These are phyloP conservation scores for Pelagomonas calceolata DNA, from an alignment of 108 stramenopile species.

Conservation along the genomic window DNA sequence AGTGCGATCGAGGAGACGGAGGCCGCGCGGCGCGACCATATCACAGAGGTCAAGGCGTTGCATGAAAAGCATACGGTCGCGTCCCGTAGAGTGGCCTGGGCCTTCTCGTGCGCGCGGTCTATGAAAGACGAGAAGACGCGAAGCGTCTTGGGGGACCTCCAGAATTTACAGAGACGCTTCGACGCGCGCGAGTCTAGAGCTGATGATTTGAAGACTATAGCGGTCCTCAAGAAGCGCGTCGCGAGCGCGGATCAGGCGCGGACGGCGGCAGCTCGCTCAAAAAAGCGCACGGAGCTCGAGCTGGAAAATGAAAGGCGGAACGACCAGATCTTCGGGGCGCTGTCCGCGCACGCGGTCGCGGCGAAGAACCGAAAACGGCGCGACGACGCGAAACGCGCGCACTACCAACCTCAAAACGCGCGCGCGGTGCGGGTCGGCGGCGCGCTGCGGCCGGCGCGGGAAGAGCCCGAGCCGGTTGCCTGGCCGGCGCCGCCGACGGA, in stretches of 20 bases:
- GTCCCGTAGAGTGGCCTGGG: background rate
- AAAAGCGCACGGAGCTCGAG: slow-evolving; percentile 12
- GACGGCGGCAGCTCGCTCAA: too few species aligned
- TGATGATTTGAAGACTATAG: slow-evolving; percentile 6
- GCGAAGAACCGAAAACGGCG: too few species aligned
- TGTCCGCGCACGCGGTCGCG: too few species aligned
- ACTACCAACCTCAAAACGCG: too few species aligned
- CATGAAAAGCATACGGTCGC: background rate
- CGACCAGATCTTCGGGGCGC: slow-evolving; percentile 9
- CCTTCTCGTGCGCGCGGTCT: background rate
- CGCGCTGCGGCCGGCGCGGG: too few species aligned
- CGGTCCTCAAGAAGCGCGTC: slow-evolving; percentile 1
- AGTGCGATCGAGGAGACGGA: background rate
- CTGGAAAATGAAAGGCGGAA: slow-evolving; percentile 2
- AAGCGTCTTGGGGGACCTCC: background rate
- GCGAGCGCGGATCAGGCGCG: background rate
- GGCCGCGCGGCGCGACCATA: background rate
- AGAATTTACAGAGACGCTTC: background rate
- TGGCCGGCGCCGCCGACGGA: too few species aligned
- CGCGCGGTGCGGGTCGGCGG: too few species aligned
- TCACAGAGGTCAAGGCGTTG: background rate
- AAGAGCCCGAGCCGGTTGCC: too few species aligned
- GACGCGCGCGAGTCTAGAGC: slow-evolving; percentile 8
- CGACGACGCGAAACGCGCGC: too few species aligned
- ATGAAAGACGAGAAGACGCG: background rate